Evolutionary conservation across 192 early-diverging fungal species (phyloP).

Genomic region (Cetraspora pellucida): DNA sequence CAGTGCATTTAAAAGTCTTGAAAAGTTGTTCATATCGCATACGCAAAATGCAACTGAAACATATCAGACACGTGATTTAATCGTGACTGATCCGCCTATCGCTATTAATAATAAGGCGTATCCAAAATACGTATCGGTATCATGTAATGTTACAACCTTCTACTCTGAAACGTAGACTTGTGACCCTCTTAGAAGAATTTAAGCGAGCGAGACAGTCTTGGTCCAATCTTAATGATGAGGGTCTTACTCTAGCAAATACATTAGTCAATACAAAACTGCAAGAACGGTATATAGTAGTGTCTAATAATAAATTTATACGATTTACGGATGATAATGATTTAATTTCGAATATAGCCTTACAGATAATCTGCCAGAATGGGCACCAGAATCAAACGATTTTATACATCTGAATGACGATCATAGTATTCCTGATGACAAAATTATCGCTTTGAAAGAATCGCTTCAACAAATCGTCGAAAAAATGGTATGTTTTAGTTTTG

Average conservation of each 20-base stretch:
- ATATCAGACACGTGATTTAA: too few species aligned
- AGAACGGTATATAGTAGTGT: constrained; percentile 40
- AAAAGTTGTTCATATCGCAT: too few species aligned
- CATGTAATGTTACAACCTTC: constrained; percentile 30
- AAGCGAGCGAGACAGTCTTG: constrained; percentile 42
- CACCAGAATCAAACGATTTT: constrained; percentile 39
- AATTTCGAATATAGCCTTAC: not conserved
- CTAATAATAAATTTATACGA: too few species aligned
- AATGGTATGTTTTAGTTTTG: constrained; percentile 37
- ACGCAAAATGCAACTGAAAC: too few species aligned
- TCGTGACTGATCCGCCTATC: too few species aligned
- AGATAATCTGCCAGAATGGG: constrained; percentile 43
- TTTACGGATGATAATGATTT: not conserved
- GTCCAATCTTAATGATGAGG: constrained; percentile 67
- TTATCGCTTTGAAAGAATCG: constrained; percentile 31
- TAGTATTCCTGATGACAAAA: constrained; percentile 38
- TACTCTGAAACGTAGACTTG: constrained; percentile 40
- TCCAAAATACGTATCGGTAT: too few species aligned
- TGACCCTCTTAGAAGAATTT: constrained; percentile 42
- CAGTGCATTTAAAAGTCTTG: too few species aligned
- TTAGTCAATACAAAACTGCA: constrained; percentile 61
- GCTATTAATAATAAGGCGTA: too few species aligned
- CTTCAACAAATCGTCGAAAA: constrained; percentile 42
- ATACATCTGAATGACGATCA: constrained; percentile 42
- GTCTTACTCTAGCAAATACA: constrained; percentile 71